These are phyloP conservation scores for Iberis pinnata DNA, from an alignment of 345 rosid genomes.

Conservation along the genomic window DNA sequence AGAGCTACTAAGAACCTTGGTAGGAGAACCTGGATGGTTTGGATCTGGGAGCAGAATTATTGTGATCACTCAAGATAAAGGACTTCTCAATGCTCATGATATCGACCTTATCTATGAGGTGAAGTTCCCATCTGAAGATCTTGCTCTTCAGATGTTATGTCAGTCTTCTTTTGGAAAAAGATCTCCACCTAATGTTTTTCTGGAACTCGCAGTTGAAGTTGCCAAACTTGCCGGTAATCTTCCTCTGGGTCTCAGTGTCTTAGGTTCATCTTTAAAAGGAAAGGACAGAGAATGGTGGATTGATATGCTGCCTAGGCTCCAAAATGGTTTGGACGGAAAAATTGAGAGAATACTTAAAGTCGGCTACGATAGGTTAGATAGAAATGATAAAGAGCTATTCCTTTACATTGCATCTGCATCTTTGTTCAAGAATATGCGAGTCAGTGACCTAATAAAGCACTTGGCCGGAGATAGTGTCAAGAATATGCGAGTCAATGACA, in stretches of 20 bases:
- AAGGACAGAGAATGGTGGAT: too few relatives aligned
- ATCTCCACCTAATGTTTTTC: too few relatives aligned
- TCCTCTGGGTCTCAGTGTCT: too few relatives aligned
- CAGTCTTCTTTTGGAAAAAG: too few relatives aligned
- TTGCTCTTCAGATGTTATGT: not conserved
- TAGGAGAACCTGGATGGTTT: too few relatives aligned
- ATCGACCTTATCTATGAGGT: not conserved
- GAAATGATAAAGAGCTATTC: conserved; percentile 15
- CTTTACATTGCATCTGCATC: conserved; percentile 33
- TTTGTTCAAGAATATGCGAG: not conserved
- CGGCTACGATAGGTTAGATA: conserved; percentile 22
- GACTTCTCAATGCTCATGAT: not conserved
- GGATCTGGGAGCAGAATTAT: too few relatives aligned
- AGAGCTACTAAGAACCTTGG: too few relatives aligned
- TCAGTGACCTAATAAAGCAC: not conserved
- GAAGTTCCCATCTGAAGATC: not conserved
- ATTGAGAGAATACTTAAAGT: conserved; percentile 15
- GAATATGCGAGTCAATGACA: too few relatives aligned
- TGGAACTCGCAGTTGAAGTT: too few relatives aligned
- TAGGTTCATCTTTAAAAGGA: too few relatives aligned
- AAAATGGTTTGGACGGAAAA: conserved; percentile 3
- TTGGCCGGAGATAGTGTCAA: not conserved
- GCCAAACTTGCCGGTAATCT: too few relatives aligned
- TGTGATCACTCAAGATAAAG: not conserved
- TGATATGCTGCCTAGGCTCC: conserved; percentile 10